Evolutionary conservation across 2,329 filamentous ascomycete genomes (phyloP).

Genomic region (Iodosphaeria phyllophila): DNA sequence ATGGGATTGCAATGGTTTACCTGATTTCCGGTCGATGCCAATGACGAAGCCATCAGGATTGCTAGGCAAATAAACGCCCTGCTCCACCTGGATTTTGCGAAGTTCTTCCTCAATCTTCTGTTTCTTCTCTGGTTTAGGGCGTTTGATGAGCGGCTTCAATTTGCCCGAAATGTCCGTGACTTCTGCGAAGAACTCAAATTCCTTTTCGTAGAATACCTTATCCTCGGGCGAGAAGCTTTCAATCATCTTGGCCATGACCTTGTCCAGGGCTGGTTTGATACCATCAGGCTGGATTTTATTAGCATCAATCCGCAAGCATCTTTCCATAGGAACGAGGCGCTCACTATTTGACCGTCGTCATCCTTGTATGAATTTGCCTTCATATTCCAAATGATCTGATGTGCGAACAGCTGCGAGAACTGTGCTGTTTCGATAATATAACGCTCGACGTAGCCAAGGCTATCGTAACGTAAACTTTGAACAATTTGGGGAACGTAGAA

Average conservation of each 20-base stretch:
- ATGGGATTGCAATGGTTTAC: conserved; percentile 92
- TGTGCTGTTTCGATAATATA: conserved; percentile 96
- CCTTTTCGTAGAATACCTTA: conserved; percentile 73
- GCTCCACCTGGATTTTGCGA: conserved; percentile 89
- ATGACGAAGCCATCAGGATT: conserved; percentile 96
- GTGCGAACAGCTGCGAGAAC: conserved; percentile 94
- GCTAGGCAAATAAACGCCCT: conserved; percentile 90
- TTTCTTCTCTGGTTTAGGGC: conserved; percentile 89
- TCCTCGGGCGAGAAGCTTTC: conserved; percentile 65
- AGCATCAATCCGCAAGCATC: conserved; percentile 4
- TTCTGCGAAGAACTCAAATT: conserved; percentile 97
- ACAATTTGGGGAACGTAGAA: conserved; percentile 99
- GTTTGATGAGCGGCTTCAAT: conserved; percentile 81
- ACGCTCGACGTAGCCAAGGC: conserved; percentile 80
- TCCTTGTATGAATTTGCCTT: conserved; percentile 98
- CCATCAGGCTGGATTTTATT: conserved; percentile 47
- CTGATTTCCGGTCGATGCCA: conserved; percentile 93
- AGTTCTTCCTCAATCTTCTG: conserved; percentile 98
- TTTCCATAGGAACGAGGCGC: too few species aligned
- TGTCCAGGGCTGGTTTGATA: conserved; percentile 84
- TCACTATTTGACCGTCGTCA: conserved; percentile 69
- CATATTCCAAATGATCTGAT: conserved; percentile 99
- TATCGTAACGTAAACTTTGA: conserved; percentile 83
- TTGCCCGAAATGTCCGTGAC: conserved; percentile 93
- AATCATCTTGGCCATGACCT: conserved; percentile 71